These are phyloP conservation scores for Fusarium abutilonis DNA, from an alignment of 2,329 filamentous ascomycete genomes.

Conservation along the genomic window DNA sequence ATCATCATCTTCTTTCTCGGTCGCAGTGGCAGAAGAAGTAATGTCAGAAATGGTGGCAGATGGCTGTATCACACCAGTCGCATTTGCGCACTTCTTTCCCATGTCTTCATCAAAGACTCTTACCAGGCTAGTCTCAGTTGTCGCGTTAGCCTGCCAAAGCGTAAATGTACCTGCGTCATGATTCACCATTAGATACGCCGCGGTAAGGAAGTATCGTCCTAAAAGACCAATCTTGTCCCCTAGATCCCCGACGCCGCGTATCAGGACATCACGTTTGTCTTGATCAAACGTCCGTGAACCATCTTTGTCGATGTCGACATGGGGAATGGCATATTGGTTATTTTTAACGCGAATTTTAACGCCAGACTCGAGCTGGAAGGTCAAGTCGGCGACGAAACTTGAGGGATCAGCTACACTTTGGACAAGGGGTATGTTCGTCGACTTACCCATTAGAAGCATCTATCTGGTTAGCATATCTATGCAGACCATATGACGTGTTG, in stretches of 20 bases:
- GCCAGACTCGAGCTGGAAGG: constrained; percentile 43
- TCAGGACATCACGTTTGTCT: constrained; percentile 40
- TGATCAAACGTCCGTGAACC: constrained; percentile 36
- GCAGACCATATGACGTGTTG: constrained; percentile 22
- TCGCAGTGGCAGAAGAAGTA: neutral
- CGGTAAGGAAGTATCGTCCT: constrained; percentile 49
- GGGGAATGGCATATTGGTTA: constrained; percentile 45
- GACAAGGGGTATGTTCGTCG: too few species aligned
- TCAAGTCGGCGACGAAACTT: constrained; percentile 46
- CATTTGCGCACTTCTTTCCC: constrained; percentile 4
- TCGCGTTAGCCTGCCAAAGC: constrained; percentile 49
- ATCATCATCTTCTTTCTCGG: neutral
- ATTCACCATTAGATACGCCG: constrained; percentile 52
- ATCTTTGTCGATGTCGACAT: constrained; percentile 42
- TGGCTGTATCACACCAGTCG: constrained; percentile 24
- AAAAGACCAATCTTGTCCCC: constrained; percentile 29
- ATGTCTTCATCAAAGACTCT: constrained; percentile 23
- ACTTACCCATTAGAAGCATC: constrained; percentile 27
- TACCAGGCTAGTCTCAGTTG: constrained; percentile 16
- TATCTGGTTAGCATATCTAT: constrained; percentile 31
- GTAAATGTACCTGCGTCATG: constrained; percentile 49
- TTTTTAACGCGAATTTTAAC: constrained; percentile 46
- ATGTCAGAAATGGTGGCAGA: neutral
- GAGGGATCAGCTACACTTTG: neutral
- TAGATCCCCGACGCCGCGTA: constrained; percentile 35